phyloP scores from a whole-genome alignment of 768 basidiomycete genomes.

The Russula sp. region DNA sequence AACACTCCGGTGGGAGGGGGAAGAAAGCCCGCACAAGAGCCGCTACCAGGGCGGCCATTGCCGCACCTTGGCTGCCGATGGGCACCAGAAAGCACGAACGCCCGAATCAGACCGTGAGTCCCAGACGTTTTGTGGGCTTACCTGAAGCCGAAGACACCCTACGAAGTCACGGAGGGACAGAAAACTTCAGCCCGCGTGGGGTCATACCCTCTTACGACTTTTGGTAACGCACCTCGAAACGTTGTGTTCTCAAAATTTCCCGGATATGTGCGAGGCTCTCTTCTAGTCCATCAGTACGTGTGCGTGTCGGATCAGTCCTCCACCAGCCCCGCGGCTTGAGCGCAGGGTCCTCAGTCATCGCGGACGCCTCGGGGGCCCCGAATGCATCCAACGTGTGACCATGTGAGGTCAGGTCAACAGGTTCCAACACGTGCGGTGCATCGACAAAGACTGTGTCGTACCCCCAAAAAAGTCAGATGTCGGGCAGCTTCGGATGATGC shows the following conservation, averaged over 20 bases:
- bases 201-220: neutral
- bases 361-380: slow-evolving; percentile 34
- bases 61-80: slow-evolving; percentile 61
- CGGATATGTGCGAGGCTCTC: slow-evolving; percentile 48
- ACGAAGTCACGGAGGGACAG: slow-evolving; percentile 7
- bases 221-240: slow-evolving; percentile 52
- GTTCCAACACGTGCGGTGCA: slow-evolving; percentile 58
- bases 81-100: neutral
- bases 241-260: slow-evolving; percentile 49
- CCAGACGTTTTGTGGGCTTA: slow-evolving; percentile 21
- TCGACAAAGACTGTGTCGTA: slow-evolving; percentile 57
- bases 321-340: slow-evolving; percentile 67
- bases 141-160: slow-evolving; percentile 84
- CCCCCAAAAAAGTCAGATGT: neutral
- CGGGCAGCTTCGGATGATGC: neutral
- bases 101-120: slow-evolving; percentile 10
- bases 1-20: neutral
- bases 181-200: slow-evolving; percentile 8
- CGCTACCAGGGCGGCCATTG: slow-evolving; percentile 61
- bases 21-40: slow-evolving; percentile 47
- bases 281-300: slow-evolving; percentile 46
- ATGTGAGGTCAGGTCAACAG: slow-evolving; percentile 46
- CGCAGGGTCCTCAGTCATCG: slow-evolving; percentile 39
- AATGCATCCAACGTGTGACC: slow-evolving; percentile 29
- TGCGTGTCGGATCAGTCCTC: slow-evolving; percentile 46